Evolutionary conservation across 345 rosid species (phyloP).

Genomic region (Eucalyptus viminalis): DNA sequence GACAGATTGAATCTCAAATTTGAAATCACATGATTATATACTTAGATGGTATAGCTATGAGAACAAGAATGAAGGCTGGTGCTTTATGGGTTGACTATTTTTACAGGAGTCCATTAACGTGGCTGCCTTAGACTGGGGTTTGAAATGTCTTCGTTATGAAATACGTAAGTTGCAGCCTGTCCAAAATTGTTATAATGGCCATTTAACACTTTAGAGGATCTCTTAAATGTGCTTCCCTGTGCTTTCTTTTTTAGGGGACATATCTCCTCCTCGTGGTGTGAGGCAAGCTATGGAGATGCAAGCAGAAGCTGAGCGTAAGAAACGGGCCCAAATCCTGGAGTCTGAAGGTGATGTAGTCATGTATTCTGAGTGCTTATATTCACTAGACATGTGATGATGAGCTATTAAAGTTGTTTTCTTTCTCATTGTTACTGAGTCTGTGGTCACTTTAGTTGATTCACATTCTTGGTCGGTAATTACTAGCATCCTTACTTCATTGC

Average conservation of each 20-base stretch:
- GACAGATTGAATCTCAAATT: neutral
- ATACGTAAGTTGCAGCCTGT: slow-evolving; percentile 40
- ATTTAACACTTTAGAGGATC: neutral
- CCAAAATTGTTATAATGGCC: neutral
- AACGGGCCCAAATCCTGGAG: slow-evolving; percentile 86
- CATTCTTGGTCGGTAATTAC: neutral
- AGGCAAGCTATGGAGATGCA: slow-evolving; percentile 98
- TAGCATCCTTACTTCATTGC: neutral
- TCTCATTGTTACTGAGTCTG: neutral
- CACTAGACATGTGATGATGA: neutral
- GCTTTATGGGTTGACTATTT: neutral
- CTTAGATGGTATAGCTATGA: neutral
- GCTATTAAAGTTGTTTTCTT: neutral
- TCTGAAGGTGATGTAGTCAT: slow-evolving; percentile 46
- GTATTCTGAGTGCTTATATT: neutral
- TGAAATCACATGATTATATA: neutral
- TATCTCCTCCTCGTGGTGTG: slow-evolving; percentile 90
- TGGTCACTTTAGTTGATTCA: neutral
- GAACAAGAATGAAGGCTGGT: neutral
- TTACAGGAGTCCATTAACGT: slow-evolving; percentile 83
- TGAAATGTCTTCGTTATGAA: slow-evolving; percentile 92
- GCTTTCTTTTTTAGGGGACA: slow-evolving; percentile 61
- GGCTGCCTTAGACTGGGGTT: slow-evolving; percentile 92
- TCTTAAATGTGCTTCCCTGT: neutral
- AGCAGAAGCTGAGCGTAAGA: slow-evolving; percentile 97